These are phyloP conservation scores for Speleostelium caveatum DNA, from an alignment of 78 protist genomes.

Conservation along the genomic window DNA sequence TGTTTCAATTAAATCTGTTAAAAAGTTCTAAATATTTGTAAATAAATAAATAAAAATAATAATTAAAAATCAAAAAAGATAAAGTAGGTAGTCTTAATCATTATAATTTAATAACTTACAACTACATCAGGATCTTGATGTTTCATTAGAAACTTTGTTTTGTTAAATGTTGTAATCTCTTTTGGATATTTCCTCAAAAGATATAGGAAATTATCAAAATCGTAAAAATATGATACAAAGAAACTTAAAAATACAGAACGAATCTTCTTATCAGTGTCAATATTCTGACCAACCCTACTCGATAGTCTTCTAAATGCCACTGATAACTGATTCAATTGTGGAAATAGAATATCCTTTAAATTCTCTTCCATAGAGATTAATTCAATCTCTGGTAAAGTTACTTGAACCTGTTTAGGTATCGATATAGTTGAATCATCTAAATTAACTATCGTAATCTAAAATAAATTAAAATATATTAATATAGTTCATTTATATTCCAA, in stretches of 20 bases:
- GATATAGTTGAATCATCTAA: slow-evolving; percentile 52
- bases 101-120: slow-evolving; percentile 12
- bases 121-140: slow-evolving; percentile 53
- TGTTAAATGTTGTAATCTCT: slow-evolving; percentile 70
- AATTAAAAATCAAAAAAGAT: neutral
- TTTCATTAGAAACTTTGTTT: slow-evolving; percentile 60
- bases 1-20: slow-evolving; percentile 66
- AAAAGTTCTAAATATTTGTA: slow-evolving; percentile 35
- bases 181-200: slow-evolving; percentile 75
- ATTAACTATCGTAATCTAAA: slow-evolving; percentile 69
- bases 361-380: neutral
- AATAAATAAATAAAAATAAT: neutral
- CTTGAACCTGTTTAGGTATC: neutral
- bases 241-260: slow-evolving; percentile 54
- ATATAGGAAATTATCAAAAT: slow-evolving; percentile 33
- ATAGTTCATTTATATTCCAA: neutral
- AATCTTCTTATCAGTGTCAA: slow-evolving; percentile 11
- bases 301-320: neutral
- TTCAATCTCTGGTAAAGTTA: slow-evolving; percentile 36
- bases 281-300: neutral
- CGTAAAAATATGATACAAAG: slow-evolving; percentile 60
- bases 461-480: neutral
- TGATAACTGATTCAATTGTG: slow-evolving; percentile 4
- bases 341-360: slow-evolving; percentile 25
- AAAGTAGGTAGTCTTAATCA: too few species aligned